These are phyloP conservation scores for Xerocomus minutiporus DNA, from an alignment of 1,284 basidiomycete genomes.

Conservation along the genomic window DNA sequence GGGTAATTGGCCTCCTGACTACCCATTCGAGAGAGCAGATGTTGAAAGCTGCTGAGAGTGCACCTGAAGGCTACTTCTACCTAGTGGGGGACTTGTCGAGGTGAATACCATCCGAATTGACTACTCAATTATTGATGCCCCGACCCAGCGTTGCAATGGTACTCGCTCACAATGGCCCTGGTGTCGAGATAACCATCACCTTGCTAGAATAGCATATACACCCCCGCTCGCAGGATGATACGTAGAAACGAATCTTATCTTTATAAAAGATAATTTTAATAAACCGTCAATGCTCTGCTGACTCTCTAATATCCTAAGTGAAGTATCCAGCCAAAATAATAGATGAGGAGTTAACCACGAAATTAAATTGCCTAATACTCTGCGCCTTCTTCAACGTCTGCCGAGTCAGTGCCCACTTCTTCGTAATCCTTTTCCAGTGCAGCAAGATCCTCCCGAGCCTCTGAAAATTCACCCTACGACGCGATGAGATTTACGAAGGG, in stretches of 20 bases:
- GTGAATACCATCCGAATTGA: constrained; percentile 33
- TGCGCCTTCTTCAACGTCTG: constrained; percentile 70
- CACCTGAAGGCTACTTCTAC: constrained; percentile 32
- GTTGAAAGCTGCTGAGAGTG: constrained; percentile 48
- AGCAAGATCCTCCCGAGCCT: constrained; percentile 95
- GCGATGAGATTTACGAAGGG: constrained; percentile 1
- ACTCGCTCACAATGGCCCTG: constrained; percentile 8
- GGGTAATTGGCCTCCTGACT: constrained; percentile 75
- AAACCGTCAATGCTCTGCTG: constrained; percentile 5
- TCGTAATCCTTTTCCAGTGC: constrained; percentile 97
- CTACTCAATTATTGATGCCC: constrained; percentile 3
- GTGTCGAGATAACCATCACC: constrained; percentile 20
- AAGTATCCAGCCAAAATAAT: constrained; percentile 8
- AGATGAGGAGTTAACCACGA: constrained; percentile 1
- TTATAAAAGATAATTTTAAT: neutral
- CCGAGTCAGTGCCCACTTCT: constrained; percentile 91
- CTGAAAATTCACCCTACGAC: constrained; percentile 85
- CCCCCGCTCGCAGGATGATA: neutral
- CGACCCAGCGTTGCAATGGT: constrained; percentile 26
- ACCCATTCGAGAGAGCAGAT: constrained; percentile 68
- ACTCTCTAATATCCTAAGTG: constrained; percentile 13
- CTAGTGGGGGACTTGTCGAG: constrained; percentile 61
- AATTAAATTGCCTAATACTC: constrained; percentile 53
- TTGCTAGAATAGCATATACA: constrained; percentile 7
- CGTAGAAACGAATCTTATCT: neutral